phyloP scores from a whole-genome alignment of 1,284 basidiomycete species.

The Ganoderma sinense region DNA sequence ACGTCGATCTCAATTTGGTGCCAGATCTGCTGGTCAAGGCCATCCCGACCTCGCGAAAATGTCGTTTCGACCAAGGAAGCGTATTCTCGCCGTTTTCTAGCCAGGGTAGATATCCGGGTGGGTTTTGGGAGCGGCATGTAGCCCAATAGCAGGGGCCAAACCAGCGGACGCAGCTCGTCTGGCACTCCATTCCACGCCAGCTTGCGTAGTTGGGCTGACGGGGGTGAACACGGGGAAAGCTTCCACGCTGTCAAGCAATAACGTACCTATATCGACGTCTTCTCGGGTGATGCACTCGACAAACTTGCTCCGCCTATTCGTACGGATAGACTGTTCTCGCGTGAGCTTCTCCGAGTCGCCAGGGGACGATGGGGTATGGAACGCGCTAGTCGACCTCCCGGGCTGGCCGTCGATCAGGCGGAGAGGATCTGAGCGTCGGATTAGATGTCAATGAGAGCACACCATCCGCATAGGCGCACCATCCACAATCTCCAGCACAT shows the following conservation, averaged over 20 bases:
- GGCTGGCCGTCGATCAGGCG: slow-evolving; percentile 37
- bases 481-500: slow-evolving; percentile 75
- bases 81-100: slow-evolving; percentile 94
- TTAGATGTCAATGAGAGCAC: slow-evolving; percentile 48
- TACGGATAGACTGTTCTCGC: slow-evolving; percentile 78
- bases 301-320: slow-evolving; percentile 77
- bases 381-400: slow-evolving; percentile 10
- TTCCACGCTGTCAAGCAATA: no score
- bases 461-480: slow-evolving; percentile 53
- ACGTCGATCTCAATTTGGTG: slow-evolving; percentile 99
- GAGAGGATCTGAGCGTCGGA: slow-evolving; percentile 49
- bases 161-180: slow-evolving; percentile 85
- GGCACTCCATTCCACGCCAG: slow-evolving; percentile 98
- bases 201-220: slow-evolving; percentile 81
- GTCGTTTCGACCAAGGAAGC: slow-evolving; percentile 88
- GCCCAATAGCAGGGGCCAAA: slow-evolving; percentile 94
- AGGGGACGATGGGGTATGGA: slow-evolving; percentile 25
- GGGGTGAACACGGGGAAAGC: not conserved
- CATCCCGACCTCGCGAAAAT: slow-evolving; percentile 86
- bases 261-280: slow-evolving; percentile 80
- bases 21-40: slow-evolving; percentile 95
- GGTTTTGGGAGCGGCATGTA: slow-evolving; percentile 90
- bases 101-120: slow-evolving; percentile 79
- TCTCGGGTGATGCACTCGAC: slow-evolving; percentile 72
- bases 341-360: slow-evolving; percentile 64